Evolutionary conservation across 2,329 filamentous ascomycete genomes (phyloP), one percentile per base, ranked within the genome.

Genomic region (Beauveria sp.): DNA sequence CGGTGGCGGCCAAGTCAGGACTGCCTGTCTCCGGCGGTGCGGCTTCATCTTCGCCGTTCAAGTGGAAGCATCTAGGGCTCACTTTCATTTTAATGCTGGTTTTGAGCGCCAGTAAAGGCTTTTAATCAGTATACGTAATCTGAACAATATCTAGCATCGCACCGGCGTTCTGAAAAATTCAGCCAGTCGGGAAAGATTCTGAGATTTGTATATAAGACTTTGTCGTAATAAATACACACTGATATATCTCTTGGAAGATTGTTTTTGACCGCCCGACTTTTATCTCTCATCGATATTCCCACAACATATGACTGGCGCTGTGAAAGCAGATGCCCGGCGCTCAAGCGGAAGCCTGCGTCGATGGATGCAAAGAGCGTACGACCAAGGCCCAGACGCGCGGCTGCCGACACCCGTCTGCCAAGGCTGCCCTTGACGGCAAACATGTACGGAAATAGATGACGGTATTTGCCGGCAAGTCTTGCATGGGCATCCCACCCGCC

Each of bases 1-100:
- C 82, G 0, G 80, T 81, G 1, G 66, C 73, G 3, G 83, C 84
- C 0, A 80, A 77, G 4, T 74, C 71, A n/a, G 79, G 78, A 2
- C 62, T 81, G 7, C 65, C 67, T 22, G 14, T 48, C 10, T 6
- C 8, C 3, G 12, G 41, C 9, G 28, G 20, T n/a, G 24, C 30
- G 8, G 51, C 50, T 24, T 18, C 14, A 28, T 40, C 51, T 24
- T 12, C 18, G 16, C 30, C 16, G n/a, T n/a, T 34, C 3, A 28
- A n/a, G 22, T 5, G 22, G n/a, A 22, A 30, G 3, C 30, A 41
- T 24, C 5, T 55, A 12, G 22, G 4, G 6, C 12, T 40, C 24
- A 40, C 37, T 26, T 5, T 48, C 3, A 28, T 53, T 26, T 14
- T 20, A 8, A 24, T 55, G 18, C 18, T 61, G 16, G 9, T 26